Evolutionary conservation across 1,139 yeast genomes (phyloP).

Genomic region (Torulaspora pretoriensis): DNA sequence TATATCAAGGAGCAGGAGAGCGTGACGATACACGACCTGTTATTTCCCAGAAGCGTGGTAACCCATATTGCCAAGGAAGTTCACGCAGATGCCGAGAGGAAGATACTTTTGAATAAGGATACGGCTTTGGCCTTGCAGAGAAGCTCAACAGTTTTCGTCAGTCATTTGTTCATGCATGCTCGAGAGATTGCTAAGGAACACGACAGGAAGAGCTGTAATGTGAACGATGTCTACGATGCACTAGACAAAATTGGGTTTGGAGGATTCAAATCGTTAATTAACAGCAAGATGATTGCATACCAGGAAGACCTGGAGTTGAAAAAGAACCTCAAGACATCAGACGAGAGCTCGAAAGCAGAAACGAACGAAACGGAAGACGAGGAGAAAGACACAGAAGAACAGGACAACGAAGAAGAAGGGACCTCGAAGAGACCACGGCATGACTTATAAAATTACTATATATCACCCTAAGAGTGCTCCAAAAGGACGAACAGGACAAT

Average conservation of each 20-base stretch:
- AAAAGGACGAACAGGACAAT: constrained; percentile 21
- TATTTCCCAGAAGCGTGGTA: constrained; percentile 64
- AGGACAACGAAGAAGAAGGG: constrained; percentile 17
- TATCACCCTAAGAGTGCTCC: constrained; percentile 1
- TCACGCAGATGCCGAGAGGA: constrained; percentile 34
- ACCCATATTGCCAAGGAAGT: constrained; percentile 53
- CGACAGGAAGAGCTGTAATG: constrained; percentile 57
- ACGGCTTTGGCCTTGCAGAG: constrained; percentile 63
- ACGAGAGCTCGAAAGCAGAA: constrained; percentile 27
- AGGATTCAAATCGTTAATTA: constrained; percentile 37
- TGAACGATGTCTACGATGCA: constrained; percentile 61
- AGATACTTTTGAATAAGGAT: constrained; percentile 54
- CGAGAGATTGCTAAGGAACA: constrained; percentile 49
- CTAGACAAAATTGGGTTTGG: constrained; percentile 52
- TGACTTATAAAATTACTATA: constrained; percentile 4
- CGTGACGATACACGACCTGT: constrained; percentile 61
- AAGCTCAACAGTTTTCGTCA: constrained; percentile 69
- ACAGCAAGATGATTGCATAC: constrained; percentile 30
- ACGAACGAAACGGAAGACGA: constrained; percentile 26
- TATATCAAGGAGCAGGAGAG: constrained; percentile 48
- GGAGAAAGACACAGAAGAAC: constrained; percentile 20
- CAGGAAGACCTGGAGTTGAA: constrained; percentile 28
- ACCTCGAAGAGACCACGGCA: constrained; percentile 9
- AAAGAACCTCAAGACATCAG: constrained; percentile 20
- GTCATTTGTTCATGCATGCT: constrained; percentile 61